These are phyloP conservation scores for Jatropha podagrica DNA, from an alignment of 441 rosid genomes.

Conservation along the genomic window DNA sequence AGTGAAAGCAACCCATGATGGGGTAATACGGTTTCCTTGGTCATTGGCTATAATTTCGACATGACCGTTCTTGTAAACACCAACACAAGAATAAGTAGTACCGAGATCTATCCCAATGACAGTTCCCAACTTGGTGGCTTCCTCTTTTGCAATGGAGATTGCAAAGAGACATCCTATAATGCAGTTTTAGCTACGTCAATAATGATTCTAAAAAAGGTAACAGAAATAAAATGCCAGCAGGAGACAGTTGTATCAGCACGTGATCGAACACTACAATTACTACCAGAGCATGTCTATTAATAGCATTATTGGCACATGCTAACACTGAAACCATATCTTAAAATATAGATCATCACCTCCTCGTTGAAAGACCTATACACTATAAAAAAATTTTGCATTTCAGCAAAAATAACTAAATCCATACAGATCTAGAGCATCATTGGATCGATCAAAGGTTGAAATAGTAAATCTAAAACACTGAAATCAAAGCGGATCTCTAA, in stretches of 20 bases:
- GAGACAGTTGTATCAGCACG: not conserved
- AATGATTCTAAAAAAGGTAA: not conserved
- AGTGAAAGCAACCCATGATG: slow-evolving; percentile 96
- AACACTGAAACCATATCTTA: not conserved
- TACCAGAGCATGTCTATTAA: not conserved
- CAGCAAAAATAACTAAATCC: not conserved
- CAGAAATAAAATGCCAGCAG: not conserved
- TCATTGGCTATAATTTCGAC: slow-evolving; percentile 98
- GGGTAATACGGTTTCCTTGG: slow-evolving; percentile 98
- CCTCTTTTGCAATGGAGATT: slow-evolving; percentile 80
- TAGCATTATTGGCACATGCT: not conserved
- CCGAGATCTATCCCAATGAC: slow-evolving; percentile 97
- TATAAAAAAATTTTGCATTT: not conserved
- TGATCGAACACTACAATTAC: not conserved
- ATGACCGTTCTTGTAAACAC: slow-evolving; percentile 97
- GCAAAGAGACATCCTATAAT: slow-evolving; percentile 62
- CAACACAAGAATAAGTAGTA: slow-evolving; percentile 95
- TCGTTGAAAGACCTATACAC: too few relatives aligned
- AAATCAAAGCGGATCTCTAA: slow-evolving; percentile 13
- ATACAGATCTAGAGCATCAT: slow-evolving; percentile 18
- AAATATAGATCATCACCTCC: not conserved
- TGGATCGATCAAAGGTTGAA: not conserved
- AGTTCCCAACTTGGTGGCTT: slow-evolving; percentile 84
- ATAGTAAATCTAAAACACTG: not conserved
- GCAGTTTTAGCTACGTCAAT: not conserved